Base-by-base conservation (phyloP, 2,329 filamentous ascomycete species). In the Fusarium buxicola region DNA sequence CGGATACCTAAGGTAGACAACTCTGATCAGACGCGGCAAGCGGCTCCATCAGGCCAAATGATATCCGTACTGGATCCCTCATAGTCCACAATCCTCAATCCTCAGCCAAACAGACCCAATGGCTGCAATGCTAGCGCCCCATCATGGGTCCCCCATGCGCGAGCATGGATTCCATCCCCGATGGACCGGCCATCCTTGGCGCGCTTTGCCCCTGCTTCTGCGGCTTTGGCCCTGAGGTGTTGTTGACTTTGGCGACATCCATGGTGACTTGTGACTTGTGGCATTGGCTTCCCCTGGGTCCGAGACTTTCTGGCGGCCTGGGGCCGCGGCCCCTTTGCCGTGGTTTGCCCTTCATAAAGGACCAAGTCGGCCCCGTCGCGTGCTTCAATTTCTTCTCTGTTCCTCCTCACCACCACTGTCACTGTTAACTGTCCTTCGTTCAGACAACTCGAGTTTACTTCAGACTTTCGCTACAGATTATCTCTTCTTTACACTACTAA, bases 291-390 rank as follows among this genome's bases (percentile, higher is more conserved):
- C 39, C 57, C 54, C 41, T 40, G 52, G 54, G 21, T 51, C 41
- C 16, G 48, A 53, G 49, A 34, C 24, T 27, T 28, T 43, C 31
- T 60, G 39, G 21, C 44, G 45, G 48, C 16, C 45, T 35, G 58
- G 39, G 31, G 16, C 40, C 27, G 27, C 31, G 32, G 49, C 57
- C 58, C 59, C 53, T 35, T 49, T 54, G 52, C 34, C 35, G 32
- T 55, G 24, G 50, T 51, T 52, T 61, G 58, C 41, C 60, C 58
- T 70, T 71, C 58, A 66, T 66, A 71, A 69, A 71, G 63, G 55
- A 60, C 45, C 30, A 45, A 40, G 28, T 35, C 40, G 43, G 27
- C 64, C 66, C 63, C 55, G 40, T 57, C 67, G 52, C 54, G 50
- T 51, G 50, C 32, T 24, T 4, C 9, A 9, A 31, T 34, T 9